phyloP scores from a whole-genome alignment of 139 green algal species.

The Zygnema circumcarinatum region DNA sequence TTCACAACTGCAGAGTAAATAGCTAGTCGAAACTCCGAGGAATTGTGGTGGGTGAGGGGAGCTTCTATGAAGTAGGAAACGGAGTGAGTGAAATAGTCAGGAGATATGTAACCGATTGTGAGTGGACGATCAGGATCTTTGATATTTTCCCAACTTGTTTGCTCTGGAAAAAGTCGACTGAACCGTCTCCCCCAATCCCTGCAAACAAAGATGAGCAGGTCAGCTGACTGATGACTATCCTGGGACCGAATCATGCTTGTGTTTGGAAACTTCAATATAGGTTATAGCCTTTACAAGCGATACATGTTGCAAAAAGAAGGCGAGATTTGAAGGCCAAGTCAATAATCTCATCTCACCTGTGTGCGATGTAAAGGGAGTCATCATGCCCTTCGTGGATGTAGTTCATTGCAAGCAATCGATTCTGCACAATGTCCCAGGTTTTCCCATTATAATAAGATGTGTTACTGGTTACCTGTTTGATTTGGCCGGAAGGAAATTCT shows the following conservation, averaged over 20 bases:
- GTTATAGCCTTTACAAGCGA: too few relatives aligned
- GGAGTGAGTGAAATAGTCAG: constrained; percentile 94
- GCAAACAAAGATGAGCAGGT: constrained; percentile 26
- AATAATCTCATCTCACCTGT: too few relatives aligned
- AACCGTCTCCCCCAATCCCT: constrained; percentile 77
- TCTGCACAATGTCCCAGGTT: too few relatives aligned
- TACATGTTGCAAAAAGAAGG: too few relatives aligned
- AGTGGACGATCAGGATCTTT: constrained; percentile 57
- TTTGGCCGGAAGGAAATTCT: too few relatives aligned
- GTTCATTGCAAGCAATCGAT: constrained; percentile 88
- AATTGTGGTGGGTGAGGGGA: constrained; percentile 80
- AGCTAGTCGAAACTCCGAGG: constrained; percentile 51
- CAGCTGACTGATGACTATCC: too few relatives aligned
- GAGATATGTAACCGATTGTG: constrained; percentile 90
- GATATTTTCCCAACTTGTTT: constrained; percentile 54
- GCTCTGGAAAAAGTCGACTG: constrained; percentile 60
- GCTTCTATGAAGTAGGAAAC: constrained; percentile 97
- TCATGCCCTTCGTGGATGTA: constrained; percentile 85
- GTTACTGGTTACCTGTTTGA: too few relatives aligned
- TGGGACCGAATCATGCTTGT: too few relatives aligned
- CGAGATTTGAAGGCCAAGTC: too few relatives aligned
- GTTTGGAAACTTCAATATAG: too few relatives aligned
- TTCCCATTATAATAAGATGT: too few relatives aligned
- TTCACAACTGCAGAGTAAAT: constrained; percentile 70
- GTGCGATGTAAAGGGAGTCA: constrained; percentile 75